Conservation (phyloP, 768 basidiomycete genomes). For the Mycena filopes region DNA sequence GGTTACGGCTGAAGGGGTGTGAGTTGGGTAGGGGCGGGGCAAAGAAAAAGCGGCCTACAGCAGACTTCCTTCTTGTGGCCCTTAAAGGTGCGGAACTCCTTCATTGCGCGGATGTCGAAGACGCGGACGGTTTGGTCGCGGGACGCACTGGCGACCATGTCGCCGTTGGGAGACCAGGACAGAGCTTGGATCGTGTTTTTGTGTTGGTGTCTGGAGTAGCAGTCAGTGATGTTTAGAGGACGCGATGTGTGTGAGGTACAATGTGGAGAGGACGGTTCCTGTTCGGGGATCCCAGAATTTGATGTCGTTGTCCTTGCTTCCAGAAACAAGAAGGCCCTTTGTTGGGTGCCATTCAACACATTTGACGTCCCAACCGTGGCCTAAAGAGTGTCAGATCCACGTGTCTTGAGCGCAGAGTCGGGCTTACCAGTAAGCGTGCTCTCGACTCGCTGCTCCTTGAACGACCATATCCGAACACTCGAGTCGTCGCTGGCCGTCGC, state of each 20-base stretch:
- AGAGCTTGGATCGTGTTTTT: slow-evolving; percentile 97
- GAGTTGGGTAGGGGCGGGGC: neutral
- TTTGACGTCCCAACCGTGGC: slow-evolving; percentile 99
- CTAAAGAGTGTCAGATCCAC: slow-evolving; percentile 47
- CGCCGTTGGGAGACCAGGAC: slow-evolving; percentile 94
- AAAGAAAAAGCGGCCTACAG: slow-evolving; percentile 63
- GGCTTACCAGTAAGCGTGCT: slow-evolving; percentile 80
- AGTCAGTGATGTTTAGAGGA: neutral
- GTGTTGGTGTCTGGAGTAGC: slow-evolving; percentile 82
- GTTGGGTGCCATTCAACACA: slow-evolving; percentile 99
- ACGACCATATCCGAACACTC: slow-evolving; percentile 94
- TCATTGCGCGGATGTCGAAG: slow-evolving; percentile 98
- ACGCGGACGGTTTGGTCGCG: slow-evolving; percentile 95
- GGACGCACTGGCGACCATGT: slow-evolving; percentile 93
- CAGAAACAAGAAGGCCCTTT: slow-evolving; percentile 93
- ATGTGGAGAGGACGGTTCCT: slow-evolving; percentile 87
- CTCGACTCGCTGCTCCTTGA: slow-evolving; percentile 91
- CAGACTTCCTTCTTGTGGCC: slow-evolving; percentile 99
- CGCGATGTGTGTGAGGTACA: slow-evolving; percentile 61
- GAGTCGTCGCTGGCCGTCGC: slow-evolving; percentile 97
- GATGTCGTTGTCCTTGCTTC: slow-evolving; percentile 97
- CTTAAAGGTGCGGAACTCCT: slow-evolving; percentile 90
- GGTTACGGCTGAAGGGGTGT: slow-evolving; percentile 70
- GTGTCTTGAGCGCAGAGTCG: neutral
- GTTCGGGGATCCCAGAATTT: slow-evolving; percentile 99